These are phyloP conservation scores for Ceriops decandra DNA, from an alignment of 345 rosid species.

Conservation along the genomic window DNA sequence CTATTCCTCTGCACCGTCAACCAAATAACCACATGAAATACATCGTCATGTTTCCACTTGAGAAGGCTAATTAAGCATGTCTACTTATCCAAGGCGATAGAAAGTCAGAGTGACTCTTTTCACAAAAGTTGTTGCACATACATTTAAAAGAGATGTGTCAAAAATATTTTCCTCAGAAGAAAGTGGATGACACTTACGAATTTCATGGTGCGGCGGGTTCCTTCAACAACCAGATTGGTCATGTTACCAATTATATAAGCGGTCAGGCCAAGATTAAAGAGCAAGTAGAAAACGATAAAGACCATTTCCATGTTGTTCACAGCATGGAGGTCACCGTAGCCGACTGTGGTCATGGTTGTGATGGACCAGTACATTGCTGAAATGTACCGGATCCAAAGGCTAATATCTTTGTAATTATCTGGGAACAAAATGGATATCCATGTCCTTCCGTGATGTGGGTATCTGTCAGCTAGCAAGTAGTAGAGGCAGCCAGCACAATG, in stretches of 20 bases:
- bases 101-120: too few relatives aligned
- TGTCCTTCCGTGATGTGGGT: conserved; percentile 69
- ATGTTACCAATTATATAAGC: conserved; percentile 92
- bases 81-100: too few relatives aligned
- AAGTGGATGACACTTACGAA: conserved; percentile 49
- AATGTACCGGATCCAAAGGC: conserved; percentile 66
- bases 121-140: too few relatives aligned
- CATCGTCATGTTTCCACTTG: not conserved
- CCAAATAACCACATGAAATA: conserved; percentile 12
- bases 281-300: conserved; percentile 75
- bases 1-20: conserved; percentile 69
- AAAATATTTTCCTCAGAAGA: too few relatives aligned
- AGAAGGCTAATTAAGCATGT: not conserved
- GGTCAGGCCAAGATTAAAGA: conserved; percentile 87
- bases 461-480: conserved; percentile 77
- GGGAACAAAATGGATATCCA: conserved; percentile 73
- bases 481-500: conserved; percentile 85
- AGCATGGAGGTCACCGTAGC: conserved; percentile 94
- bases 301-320: conserved; percentile 77
- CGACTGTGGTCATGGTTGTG: conserved; percentile 97
- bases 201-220: conserved; percentile 96
- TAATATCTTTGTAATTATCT: conserved; percentile 54
- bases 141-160: too few relatives aligned
- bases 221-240: conserved; percentile 94
- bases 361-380: conserved; percentile 87